phyloP scores from a whole-genome alignment of 176 grass and related monocot species.

The Aegilops sharonensis region DNA sequence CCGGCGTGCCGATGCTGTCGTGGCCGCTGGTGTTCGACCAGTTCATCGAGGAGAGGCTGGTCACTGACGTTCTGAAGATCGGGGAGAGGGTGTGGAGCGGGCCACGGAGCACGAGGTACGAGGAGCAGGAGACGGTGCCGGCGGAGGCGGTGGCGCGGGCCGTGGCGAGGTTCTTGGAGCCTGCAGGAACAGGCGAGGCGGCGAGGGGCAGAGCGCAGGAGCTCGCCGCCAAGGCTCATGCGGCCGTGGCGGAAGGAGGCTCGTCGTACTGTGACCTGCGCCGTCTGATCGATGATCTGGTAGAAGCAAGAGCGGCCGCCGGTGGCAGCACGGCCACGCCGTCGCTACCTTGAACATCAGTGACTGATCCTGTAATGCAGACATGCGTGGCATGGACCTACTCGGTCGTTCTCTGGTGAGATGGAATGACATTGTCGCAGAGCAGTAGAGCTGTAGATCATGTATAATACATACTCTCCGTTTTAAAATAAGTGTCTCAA shows the following conservation, averaged over 20 bases:
- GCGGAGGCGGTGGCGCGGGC: conserved; percentile 21
- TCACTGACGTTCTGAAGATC: conserved; percentile 1
- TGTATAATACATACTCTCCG: no score
- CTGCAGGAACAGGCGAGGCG: not conserved
- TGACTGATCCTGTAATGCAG: no score
- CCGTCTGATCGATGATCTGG: conserved; percentile 7
- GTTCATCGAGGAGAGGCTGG: conserved; percentile 49
- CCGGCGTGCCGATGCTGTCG: conserved; percentile 45
- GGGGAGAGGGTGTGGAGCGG: conserved; percentile 21
- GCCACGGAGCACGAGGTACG: not conserved
- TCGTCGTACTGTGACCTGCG: conserved; percentile 20
- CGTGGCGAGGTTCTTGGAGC: conserved; percentile 25
- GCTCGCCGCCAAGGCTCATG: not conserved
- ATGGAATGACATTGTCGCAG: no score
- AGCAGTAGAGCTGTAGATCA: no score
- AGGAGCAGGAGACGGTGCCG: not conserved
- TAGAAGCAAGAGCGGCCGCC: not conserved
- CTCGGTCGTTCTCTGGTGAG: no score
- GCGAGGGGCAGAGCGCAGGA: conserved; percentile 10
- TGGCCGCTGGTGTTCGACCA: conserved; percentile 52
- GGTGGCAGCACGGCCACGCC: no score
- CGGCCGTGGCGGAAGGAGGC: conserved; percentile 15
- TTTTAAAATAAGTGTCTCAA: no score
- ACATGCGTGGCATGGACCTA: no score
- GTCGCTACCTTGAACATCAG: no score